These are phyloP conservation scores for Balakata baccata DNA, from an alignment of 345 rosid genomes.

Conservation along the genomic window DNA sequence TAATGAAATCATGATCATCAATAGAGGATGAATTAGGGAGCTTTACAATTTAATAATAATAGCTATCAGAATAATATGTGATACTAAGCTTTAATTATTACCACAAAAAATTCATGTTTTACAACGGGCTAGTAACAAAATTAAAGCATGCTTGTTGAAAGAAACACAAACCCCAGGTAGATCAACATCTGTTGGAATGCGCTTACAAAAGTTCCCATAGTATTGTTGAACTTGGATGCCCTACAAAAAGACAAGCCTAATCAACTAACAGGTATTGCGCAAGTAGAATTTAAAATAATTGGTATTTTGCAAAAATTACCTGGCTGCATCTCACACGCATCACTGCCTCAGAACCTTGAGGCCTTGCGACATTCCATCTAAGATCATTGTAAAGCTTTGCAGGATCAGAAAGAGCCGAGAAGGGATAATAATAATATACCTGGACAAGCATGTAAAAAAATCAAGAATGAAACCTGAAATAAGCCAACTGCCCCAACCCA, in stretches of 20 bases:
- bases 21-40: not conserved
- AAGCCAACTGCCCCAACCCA: not conserved
- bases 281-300: not conserved
- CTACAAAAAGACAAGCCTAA: conserved; percentile 33
- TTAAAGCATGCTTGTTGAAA: conserved; percentile 5
- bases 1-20: not conserved
- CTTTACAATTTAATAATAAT: not conserved
- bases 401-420: conserved; percentile 85
- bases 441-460: conserved; percentile 31
- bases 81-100: not conserved
- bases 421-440: conserved; percentile 88
- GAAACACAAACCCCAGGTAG: conserved; percentile 73
- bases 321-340: conserved; percentile 97
- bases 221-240: conserved; percentile 98
- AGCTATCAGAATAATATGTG: not conserved
- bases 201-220: conserved; percentile 90
- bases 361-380: conserved; percentile 95
- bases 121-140: not conserved
- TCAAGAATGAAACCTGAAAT: conserved; percentile 3
- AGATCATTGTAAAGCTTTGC: conserved; percentile 96
- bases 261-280: not conserved
- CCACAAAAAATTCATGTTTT: not conserved
- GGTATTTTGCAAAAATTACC: conserved; percentile 35
- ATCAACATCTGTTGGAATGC: conserved; percentile 93
- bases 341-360: conserved; percentile 98